A percentile compares a stretch with the other conserved stretches of the same genome.
These are phyloP conservation scores for Plectranthus barbatus DNA, from an alignment of 257 asterid species.

Conservation along the genomic window DNA sequence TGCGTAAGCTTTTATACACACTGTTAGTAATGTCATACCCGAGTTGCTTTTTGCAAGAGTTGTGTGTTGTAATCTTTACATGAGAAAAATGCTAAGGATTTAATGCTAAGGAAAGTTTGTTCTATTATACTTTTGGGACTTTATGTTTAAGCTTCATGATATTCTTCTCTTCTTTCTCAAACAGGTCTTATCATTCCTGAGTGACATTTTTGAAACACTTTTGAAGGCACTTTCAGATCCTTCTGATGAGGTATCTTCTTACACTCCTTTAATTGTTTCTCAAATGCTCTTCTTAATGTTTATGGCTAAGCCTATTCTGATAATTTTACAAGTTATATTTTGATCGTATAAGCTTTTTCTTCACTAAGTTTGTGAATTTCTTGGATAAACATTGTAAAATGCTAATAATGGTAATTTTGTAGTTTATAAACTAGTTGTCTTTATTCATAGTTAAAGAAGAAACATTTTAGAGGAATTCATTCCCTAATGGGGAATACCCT, in stretches of 20 bases:
- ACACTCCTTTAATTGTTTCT: constrained; percentile 5
- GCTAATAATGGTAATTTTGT: background rate
- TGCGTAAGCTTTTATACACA: background rate
- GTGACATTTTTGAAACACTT: constrained; percentile 78
- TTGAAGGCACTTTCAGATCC: constrained; percentile 93
- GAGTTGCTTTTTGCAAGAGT: background rate
- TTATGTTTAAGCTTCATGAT: no score
- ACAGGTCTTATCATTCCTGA: constrained; percentile 79
- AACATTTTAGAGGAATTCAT: background rate
- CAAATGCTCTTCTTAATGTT: background rate
- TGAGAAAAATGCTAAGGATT: no score
- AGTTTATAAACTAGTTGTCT: background rate
- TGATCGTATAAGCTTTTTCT: background rate
- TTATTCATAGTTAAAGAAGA: background rate
- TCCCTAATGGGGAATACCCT: background rate
- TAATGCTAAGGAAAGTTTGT: no score
- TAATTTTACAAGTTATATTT: background rate
- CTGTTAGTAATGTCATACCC: background rate
- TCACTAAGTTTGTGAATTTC: background rate
- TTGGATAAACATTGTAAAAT: background rate
- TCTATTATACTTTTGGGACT: no score
- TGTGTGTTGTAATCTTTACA: background rate
- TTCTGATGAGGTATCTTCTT: constrained; percentile 85
- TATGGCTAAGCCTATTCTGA: background rate
- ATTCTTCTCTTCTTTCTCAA: constrained; percentile 13